Percentiles rank a stretch among this genome's conserved stretches.
Conservation (phyloP, 208 protist species). For the Trypanosomatidae sp. region DNA sequence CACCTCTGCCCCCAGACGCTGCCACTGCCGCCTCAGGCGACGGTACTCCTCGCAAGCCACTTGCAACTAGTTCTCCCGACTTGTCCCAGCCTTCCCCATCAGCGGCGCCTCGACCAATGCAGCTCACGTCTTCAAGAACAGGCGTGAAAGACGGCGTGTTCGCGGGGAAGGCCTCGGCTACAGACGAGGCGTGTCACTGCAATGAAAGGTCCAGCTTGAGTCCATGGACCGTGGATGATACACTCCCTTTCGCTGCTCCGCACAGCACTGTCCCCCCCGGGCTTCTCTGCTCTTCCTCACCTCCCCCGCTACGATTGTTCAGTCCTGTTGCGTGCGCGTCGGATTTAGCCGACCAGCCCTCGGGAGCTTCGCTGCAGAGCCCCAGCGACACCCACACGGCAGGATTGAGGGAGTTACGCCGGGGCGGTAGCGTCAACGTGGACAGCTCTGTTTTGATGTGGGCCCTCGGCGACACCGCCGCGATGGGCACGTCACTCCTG, state of each 20-base stretch:
- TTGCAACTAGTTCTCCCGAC: background rate
- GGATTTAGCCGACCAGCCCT: background rate
- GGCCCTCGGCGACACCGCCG: background rate
- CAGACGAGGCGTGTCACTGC: background rate
- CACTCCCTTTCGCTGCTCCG: background rate
- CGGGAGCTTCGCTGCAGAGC: background rate
- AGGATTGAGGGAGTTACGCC: background rate
- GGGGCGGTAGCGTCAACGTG: background rate
- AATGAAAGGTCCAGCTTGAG: background rate
- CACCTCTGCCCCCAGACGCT: background rate
- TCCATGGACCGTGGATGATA: background rate
- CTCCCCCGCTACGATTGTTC: background rate
- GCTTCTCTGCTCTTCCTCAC: background rate
- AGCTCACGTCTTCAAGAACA: background rate
- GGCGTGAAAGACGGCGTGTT: background rate
- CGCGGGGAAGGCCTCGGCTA: background rate
- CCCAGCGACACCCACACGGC: background rate
- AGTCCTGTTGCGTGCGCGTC: background rate
- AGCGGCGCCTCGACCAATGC: background rate
- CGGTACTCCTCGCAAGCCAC: background rate
- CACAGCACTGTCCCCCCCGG: background rate
- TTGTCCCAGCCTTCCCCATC: background rate
- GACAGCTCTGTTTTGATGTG: background rate
- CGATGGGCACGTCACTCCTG: conserved; percentile 10
- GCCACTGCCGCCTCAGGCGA: background rate